Conservation (phyloP, 139 green algal genomes). For the Chlorella ohadii region DNA sequence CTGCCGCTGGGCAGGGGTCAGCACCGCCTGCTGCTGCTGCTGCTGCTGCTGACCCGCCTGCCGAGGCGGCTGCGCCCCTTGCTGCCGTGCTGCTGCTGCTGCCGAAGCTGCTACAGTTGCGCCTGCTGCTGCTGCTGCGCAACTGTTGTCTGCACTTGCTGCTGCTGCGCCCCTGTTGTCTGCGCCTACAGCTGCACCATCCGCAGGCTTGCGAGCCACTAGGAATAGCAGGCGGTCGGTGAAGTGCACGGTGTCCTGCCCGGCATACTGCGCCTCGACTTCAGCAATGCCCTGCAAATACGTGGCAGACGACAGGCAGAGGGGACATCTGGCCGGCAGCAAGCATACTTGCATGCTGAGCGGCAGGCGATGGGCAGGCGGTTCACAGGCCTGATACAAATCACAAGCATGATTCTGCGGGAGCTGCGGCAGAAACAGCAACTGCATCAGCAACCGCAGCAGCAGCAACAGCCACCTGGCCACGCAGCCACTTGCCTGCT, state of each 20-base stretch:
- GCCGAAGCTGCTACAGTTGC: too few species aligned
- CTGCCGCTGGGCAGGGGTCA: not conserved
- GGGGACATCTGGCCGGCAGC: too few species aligned
- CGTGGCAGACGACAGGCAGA: too few species aligned
- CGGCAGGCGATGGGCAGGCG: too few species aligned
- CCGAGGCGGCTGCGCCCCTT: not conserved
- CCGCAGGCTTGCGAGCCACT: conserved; percentile 8
- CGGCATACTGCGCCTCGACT: conserved; percentile 9
- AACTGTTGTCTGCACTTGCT: not conserved
- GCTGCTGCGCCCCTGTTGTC: not conserved
- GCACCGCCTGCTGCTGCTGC: not conserved
- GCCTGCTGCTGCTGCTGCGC: not conserved
- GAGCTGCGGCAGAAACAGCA: too few species aligned
- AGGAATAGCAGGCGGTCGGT: conserved; percentile 34
- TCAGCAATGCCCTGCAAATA: conserved; percentile 20
- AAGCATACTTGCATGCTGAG: too few species aligned
- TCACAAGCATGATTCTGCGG: too few species aligned
- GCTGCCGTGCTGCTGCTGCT: not conserved
- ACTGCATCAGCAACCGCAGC: too few species aligned
- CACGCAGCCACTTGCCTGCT: not conserved
- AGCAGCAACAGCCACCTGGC: too few species aligned
- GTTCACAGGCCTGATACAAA: too few species aligned
- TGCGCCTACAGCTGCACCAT: not conserved
- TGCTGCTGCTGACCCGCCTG: not conserved
- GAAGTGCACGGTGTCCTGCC: conserved; percentile 27